Evolutionary conservation across 2,329 filamentous ascomycete genomes (phyloP).

Genomic region (Pestalotiopsis sp.): DNA sequence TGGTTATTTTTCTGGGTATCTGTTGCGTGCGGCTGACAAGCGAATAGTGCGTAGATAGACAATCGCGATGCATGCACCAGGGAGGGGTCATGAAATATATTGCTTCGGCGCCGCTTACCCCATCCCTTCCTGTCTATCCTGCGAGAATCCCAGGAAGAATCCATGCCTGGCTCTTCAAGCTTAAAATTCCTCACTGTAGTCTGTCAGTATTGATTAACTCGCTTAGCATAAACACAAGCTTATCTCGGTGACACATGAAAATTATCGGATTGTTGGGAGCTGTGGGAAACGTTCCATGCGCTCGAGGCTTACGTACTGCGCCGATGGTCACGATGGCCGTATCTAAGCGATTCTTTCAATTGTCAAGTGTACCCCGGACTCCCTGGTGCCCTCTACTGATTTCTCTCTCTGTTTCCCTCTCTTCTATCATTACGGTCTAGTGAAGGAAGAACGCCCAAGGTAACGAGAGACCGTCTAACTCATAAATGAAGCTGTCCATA

Average conservation of each 20-base stretch:
- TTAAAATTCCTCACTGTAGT: neutral
- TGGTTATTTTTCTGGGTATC: neutral
- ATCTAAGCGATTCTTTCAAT: neutral
- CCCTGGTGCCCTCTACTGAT: neutral
- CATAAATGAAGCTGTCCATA: neutral
- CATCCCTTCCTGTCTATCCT: neutral
- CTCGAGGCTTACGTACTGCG: neutral
- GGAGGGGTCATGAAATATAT: neutral
- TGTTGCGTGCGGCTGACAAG: neutral
- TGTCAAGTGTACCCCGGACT: neutral
- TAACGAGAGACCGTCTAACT: neutral
- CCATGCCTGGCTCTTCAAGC: neutral
- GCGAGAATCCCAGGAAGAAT: neutral
- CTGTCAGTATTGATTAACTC: neutral
- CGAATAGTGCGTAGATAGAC: neutral
- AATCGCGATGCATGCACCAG: neutral
- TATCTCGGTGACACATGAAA: neutral
- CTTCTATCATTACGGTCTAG: neutral
- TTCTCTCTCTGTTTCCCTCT: neutral
- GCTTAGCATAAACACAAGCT: neutral
- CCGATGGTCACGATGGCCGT: neutral
- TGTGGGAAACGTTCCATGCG: neutral
- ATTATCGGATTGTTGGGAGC: neutral
- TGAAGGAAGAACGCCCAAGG: neutral
- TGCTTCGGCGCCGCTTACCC: neutral